Conservation (phyloP, 2,329 filamentous ascomycete genomes). For the Pseudogymnoascus sp. region DNA sequence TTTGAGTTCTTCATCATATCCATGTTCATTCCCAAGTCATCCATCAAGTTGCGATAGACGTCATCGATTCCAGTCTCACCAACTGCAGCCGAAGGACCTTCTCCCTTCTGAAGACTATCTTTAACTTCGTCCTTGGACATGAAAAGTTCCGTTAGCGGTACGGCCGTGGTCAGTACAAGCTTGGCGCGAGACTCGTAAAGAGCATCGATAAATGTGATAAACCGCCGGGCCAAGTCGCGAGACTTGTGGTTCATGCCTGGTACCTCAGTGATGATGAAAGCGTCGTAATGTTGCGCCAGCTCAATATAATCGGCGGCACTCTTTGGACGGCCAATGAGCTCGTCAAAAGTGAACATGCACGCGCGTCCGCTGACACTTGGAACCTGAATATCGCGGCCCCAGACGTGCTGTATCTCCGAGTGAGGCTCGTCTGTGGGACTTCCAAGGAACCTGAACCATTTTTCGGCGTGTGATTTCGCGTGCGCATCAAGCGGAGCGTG, state of each 20-base stretch:
- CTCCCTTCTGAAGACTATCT: constrained; percentile 46
- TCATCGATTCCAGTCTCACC: constrained; percentile 46
- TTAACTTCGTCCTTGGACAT: constrained; percentile 63
- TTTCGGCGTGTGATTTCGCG: constrained; percentile 73
- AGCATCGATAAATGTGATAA: constrained; percentile 97
- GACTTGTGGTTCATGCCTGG: constrained; percentile 84
- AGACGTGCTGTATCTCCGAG: constrained; percentile 71
- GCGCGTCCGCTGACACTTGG: constrained; percentile 80
- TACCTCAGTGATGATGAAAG: constrained; percentile 85
- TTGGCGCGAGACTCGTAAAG: constrained; percentile 92
- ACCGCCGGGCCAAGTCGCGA: constrained; percentile 79
- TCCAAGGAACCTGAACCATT: constrained; percentile 93
- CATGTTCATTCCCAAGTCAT: constrained; percentile 80
- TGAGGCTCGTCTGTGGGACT: constrained; percentile 72
- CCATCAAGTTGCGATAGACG: constrained; percentile 72
- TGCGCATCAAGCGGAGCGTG: constrained; percentile 76
- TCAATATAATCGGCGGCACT: constrained; percentile 95
- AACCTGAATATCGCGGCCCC: constrained; percentile 84
- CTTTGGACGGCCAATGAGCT: constrained; percentile 80
- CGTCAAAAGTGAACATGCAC: constrained; percentile 86
- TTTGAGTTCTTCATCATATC: constrained; percentile 74
- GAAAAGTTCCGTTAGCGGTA: constrained; percentile 79
- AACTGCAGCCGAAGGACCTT: constrained; percentile 28
- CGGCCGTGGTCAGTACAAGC: constrained; percentile 82
- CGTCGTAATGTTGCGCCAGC: constrained; percentile 78